Conservation (phyloP, 1,284 basidiomycete species). For the Naganishia sp. region DNA sequence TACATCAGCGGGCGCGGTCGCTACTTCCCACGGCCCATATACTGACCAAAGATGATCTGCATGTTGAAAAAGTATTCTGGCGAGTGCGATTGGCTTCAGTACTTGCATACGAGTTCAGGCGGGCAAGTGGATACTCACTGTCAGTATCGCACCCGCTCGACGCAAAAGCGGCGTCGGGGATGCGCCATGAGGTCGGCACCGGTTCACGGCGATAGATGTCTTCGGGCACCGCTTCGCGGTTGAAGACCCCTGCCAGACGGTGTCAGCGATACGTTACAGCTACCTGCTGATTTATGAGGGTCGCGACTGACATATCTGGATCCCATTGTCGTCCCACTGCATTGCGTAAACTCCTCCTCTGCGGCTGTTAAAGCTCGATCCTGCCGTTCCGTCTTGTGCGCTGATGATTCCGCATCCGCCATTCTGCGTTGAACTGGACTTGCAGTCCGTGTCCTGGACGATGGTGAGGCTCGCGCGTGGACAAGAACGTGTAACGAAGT, state of each 20-base stretch:
- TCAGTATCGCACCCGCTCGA: constrained; percentile 27
- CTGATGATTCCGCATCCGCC: constrained; percentile 37
- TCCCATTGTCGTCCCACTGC: constrained; percentile 40
- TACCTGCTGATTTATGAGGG: not conserved
- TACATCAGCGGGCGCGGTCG: not conserved
- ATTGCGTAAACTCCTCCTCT: constrained; percentile 79
- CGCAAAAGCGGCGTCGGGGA: constrained; percentile 20
- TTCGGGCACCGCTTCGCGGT: constrained; percentile 39
- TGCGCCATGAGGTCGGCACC: constrained; percentile 33
- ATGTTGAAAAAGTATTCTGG: constrained; percentile 27
- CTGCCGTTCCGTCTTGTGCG: constrained; percentile 36
- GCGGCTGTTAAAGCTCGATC: constrained; percentile 50
- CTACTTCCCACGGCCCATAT: not conserved
- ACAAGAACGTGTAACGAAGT: constrained; percentile 46
- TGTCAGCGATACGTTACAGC: constrained; percentile 35
- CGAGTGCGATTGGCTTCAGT: not conserved
- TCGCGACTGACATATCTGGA: constrained; percentile 41
- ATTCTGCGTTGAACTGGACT: constrained; percentile 57
- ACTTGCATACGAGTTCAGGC: not conserved
- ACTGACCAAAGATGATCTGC: constrained; percentile 31
- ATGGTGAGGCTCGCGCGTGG: constrained; percentile 50
- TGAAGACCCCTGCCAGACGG: constrained; percentile 41
- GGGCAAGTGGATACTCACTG: not conserved
- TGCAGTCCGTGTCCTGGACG: constrained; percentile 65
- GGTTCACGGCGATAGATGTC: constrained; percentile 40